A percentile compares a stretch with the other conserved stretches of the same genome.
These are phyloP conservation scores for Zanthoxylum bungeanum DNA, from an alignment of 345 rosid species.

Conservation along the genomic window DNA sequence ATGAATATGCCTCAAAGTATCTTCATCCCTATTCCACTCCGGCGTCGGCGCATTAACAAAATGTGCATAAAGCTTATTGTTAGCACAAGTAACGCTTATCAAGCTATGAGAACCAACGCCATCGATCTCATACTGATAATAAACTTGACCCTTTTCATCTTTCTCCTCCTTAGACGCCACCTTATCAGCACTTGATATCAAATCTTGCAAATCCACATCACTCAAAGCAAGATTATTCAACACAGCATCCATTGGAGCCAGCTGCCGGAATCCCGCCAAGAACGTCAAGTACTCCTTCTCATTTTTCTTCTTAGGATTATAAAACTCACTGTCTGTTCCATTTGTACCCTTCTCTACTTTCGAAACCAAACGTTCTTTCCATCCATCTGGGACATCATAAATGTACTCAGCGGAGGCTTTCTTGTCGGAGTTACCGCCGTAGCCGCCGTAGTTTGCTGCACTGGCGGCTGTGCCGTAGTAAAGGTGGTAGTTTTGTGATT, in stretches of 20 bases:
- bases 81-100: constrained; percentile 81
- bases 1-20: constrained; percentile 72
- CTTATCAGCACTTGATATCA: constrained; percentile 68
- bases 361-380: constrained; percentile 91
- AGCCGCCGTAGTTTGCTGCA: constrained; percentile 90
- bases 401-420: constrained; percentile 86
- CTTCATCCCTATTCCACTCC: constrained; percentile 83
- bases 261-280: constrained; percentile 71
- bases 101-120: constrained; percentile 67
- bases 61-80: constrained; percentile 87
- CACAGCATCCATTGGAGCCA: constrained; percentile 75
- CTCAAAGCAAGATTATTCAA: constrained; percentile 77
- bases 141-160: constrained; percentile 67
- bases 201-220: constrained; percentile 80
- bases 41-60: constrained; percentile 80
- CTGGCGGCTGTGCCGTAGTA: constrained; percentile 98
- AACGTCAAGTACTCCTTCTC: constrained; percentile 87
- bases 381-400: constrained; percentile 86
- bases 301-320: constrained; percentile 73
- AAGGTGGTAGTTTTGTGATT: constrained; percentile 34
- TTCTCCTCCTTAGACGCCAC: constrained; percentile 59
- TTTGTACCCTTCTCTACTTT: constrained; percentile 94
- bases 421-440: constrained; percentile 87
- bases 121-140: constrained; percentile 79
- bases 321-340: constrained; percentile 89